Evolutionary conservation across 164 flowering plant genomes (phyloP).

Genomic region (Magnolia officinalis): DNA sequence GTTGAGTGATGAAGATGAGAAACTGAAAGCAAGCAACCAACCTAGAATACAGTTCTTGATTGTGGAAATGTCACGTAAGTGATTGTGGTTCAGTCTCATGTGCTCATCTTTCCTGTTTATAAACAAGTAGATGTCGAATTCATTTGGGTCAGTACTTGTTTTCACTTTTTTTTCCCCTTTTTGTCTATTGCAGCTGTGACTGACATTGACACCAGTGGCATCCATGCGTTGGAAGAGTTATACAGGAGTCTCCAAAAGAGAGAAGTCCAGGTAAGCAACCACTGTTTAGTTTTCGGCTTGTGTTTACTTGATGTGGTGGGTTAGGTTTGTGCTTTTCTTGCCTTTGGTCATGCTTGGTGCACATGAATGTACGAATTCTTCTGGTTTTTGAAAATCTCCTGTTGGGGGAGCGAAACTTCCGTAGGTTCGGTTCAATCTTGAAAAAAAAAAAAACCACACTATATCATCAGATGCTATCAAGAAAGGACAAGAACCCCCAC

Average conservation of each 20-base stretch:
- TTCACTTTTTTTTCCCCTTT: not conserved
- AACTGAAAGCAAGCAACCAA: conserved; percentile 20
- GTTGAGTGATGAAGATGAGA: conserved; percentile 69
- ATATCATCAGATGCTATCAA: not conserved
- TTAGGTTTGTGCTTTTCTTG: conserved; percentile 1
- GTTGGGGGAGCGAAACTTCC: not conserved
- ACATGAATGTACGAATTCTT: conserved; percentile 1
- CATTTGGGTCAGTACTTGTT: not conserved
- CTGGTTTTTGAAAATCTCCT: not conserved
- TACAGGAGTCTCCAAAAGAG: conserved; percentile 54
- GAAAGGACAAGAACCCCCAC: not conserved
- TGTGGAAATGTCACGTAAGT: conserved; percentile 83
- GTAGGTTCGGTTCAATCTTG: not conserved
- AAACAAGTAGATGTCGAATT: not conserved
- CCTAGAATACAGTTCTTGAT: conserved; percentile 53
- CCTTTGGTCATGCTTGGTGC: not conserved
- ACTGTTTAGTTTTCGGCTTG: conserved; percentile 7
- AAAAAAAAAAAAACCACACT: not conserved
- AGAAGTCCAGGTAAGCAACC: conserved; percentile 50
- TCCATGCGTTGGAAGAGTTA: conserved; percentile 74
- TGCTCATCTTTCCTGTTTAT: not conserved
- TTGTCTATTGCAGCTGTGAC: conserved; percentile 64
- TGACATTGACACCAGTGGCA: conserved; percentile 88
- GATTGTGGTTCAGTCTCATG: not conserved
- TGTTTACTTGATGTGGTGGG: conserved; percentile 9